Base-by-base conservation (phyloP, 345 rosid genomes). In the Salix brachista region DNA sequence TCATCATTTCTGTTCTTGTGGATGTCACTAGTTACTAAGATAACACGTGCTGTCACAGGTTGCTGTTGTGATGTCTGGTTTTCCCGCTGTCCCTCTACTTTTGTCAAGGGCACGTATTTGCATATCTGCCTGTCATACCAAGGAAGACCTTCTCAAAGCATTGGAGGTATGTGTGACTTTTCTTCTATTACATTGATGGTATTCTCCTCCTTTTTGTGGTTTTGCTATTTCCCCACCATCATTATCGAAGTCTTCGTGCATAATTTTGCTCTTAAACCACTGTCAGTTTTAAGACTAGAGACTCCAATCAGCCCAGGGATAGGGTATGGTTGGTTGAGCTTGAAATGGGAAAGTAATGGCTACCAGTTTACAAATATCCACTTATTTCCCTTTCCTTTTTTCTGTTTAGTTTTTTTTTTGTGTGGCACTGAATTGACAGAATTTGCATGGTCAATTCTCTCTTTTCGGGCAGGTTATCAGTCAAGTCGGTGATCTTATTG, bases 41-140 rank as follows among this genome's bases (percentile, higher is more conserved):
- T 75, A 28, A 30, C 34, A 65, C 34, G 12, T 71, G 64, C 75
- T 62, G 41, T 64, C 28, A 52, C 79, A 80, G 80, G 67, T 81
- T 14, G 84, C 77, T 19, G 62, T 77, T 56, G 75, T 71, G 71
- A 62, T 32, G 0, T 66, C 76, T 37, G 82, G 74, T 67, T 76
- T 76, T 36, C 78, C 83, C 23, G 75, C 77, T 58, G 60, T 79
- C 66, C 74, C 73, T 17, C 82, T 93, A 61, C 85, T 93, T 25
- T 81, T 93, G 87, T 96, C 94, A 4, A 90, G 97, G 81, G 97
- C 93, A 41, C 93, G 96, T 16, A 89, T 93, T 69, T 93, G 96
- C 84, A 87, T 93, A 82, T 93, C 94, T 1, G 92, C 96, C 56
- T 87, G 93, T 70, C 96, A 91, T 85, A 82, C 89, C 70, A 87